Base-by-base conservation (phyloP, 2,329 filamentous ascomycete genomes). In the Ceratocystis lukuohia region DNA sequence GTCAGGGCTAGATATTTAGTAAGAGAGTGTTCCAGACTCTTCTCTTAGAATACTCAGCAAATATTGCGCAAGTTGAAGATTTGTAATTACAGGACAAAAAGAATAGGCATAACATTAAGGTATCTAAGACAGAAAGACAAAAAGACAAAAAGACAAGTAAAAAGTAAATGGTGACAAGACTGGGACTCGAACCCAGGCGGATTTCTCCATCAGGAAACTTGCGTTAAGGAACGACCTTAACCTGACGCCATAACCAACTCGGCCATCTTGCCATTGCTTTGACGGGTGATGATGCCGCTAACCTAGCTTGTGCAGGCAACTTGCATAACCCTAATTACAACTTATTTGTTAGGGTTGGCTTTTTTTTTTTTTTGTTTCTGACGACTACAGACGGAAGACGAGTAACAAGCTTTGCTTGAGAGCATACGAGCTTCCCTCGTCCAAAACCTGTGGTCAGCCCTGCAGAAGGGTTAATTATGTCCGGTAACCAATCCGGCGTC, bases 161-260 rank as follows among this genome's bases (percentile, higher is more conserved):
- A 6, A 37, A 59, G 8, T 8, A 15, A 2, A 7, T 53, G 20
- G 8, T 68, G 66, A 66, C 66, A 68, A 68, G 64, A 68, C 67
- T 68, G 64, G 67, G 64, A 68, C 64, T 64, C 67, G 64, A 68
- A 66, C 67, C 67, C 64, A 66, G 61, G 67, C 67, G 59, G 64
- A 68, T 68, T 65, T 66, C 66, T 68, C 59, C 66, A 68, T 68
- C 64, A 66, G 59, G 64, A 68, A 64, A 68, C 64, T 68, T 68
- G 64, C 64, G 67, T 66, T 64, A 68, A 66, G 67, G 61, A 68
- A 68, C 61, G 67, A 72, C 73, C 73, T 74, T 74, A 74, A 74
- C 72, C 73, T 74, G 71, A 71, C 73, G 72, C 72, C 72, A 74
- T 74, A 72, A 74, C 72, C 72, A 74, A 74, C 72, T 74, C 72